These are phyloP conservation scores for Hymenoscyphus fructigenus DNA, from an alignment of 2,329 filamentous ascomycete species.

Conservation along the genomic window DNA sequence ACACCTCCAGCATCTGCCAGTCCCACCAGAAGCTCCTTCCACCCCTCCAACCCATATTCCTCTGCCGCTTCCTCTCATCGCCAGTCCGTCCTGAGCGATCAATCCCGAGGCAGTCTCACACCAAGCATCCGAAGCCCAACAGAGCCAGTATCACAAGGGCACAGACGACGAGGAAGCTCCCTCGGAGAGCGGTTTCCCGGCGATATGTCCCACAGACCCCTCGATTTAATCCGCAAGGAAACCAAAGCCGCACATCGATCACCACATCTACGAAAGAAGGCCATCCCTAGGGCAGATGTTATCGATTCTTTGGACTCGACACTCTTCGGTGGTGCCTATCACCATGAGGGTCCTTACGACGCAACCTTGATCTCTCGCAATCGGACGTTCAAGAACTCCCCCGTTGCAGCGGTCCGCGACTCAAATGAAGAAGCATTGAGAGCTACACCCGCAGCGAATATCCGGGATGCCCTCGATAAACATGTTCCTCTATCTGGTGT, in stretches of 20 bases:
- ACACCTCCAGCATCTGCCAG: constrained; percentile 56
- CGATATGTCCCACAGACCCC: constrained; percentile 63
- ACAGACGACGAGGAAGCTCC: constrained; percentile 46
- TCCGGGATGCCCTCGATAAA: constrained; percentile 68
- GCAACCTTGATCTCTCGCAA: constrained; percentile 77
- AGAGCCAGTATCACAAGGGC: constrained; percentile 35
- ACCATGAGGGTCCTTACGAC: constrained; percentile 90
- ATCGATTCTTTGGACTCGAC: constrained; percentile 77
- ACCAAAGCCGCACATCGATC: constrained; percentile 64
- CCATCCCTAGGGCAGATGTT: constrained; percentile 67
- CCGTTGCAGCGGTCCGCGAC: constrained; percentile 71
- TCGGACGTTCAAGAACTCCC: constrained; percentile 58
- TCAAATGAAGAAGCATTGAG: constrained; percentile 75
- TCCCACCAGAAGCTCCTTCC: constrained; percentile 48
- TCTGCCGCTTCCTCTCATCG: constrained; percentile 24
- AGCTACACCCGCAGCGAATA: constrained; percentile 77
- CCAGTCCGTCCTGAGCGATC: constrained; percentile 35
- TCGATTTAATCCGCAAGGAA: constrained; percentile 65
- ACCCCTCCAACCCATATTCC: constrained; percentile 45
- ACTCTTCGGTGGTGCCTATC: constrained; percentile 63
- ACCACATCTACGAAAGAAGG: constrained; percentile 63
- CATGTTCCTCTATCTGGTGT: constrained; percentile 82
- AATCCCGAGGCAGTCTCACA: constrained; percentile 22
- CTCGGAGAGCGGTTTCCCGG: constrained; percentile 60
- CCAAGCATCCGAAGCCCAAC: constrained; percentile 18